Percentiles rank a stretch among this genome's conserved stretches.
Evolutionary conservation across 352 stramenopile species (phyloP).

Genomic region (Phytophthora melonis): DNA sequence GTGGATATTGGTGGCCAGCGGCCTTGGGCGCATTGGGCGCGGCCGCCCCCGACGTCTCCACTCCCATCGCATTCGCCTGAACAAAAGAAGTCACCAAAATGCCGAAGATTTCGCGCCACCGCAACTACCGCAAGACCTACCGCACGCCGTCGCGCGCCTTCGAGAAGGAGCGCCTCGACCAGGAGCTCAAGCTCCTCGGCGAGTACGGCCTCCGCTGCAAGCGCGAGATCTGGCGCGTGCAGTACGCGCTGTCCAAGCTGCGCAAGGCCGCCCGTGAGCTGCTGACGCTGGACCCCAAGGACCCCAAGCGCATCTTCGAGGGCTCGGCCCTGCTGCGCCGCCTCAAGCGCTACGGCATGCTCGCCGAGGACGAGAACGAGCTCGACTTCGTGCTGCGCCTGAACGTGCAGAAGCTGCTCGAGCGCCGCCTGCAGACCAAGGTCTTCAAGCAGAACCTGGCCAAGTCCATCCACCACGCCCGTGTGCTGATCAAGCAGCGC

Average conservation of each 20-base stretch:
- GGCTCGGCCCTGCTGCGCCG: constrained; percentile 97
- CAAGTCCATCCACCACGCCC: constrained; percentile 99
- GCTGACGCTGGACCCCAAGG: constrained; percentile 98
- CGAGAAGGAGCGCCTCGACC: constrained; percentile 99
- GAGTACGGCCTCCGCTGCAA: constrained; percentile 99
- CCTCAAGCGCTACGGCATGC: constrained; percentile 97
- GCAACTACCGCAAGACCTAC: constrained; percentile 98
- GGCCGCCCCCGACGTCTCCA: constrained; percentile 30
- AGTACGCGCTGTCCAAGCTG: constrained; percentile 99
- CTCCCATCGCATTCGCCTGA: constrained; percentile 80
- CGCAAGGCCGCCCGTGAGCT: constrained; percentile 98
- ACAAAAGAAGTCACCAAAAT: constrained; percentile 77
- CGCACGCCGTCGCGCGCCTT: constrained; percentile 98
- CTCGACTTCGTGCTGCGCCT: constrained; percentile 99
- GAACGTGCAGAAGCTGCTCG: constrained; percentile 99
- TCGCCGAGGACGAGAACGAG: constrained; percentile 98
- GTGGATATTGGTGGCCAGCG: constrained; percentile 57
- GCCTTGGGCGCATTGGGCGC: background rate
- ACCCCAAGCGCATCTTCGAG: constrained; percentile 99
- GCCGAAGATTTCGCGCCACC: constrained; percentile 89
- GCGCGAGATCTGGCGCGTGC: constrained; percentile 99
- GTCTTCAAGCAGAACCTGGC: constrained; percentile 99
- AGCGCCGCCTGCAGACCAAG: constrained; percentile 98
- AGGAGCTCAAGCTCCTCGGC: constrained; percentile 99
- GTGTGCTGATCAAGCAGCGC: constrained; percentile 99